Evolutionary conservation across 108 stramenopile species (phyloP), one percentile per base, ranked within the genome.

Genomic region (Stephanodiscus minutulus): DNA sequence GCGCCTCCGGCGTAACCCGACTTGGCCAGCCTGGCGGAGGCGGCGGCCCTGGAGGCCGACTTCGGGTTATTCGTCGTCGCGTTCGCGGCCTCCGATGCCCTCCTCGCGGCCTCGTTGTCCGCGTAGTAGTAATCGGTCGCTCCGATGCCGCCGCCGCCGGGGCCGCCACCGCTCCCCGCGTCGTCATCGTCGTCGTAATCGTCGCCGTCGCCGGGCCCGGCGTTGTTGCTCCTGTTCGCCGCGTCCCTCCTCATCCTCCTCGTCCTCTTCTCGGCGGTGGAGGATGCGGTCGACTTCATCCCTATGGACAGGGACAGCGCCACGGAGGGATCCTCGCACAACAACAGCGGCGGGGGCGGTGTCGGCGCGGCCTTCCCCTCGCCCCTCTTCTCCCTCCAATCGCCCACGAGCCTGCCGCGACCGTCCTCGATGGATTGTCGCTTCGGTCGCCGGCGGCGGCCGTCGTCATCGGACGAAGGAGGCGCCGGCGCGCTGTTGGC

Each of bases 301-400:
- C 66, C 66, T 37, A 68, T 56, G 25, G 73, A 64, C 18, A 73
- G 33, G 7, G 63, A 33, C 44, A 73, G 21, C 15, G 57, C 44
- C 29, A 65, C 73, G 10, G 56, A 65, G 6, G 73, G 73, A 73
- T 73, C 73, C 22, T 73, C 73, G 43, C 73, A 73, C 22, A 4
- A 33, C n/a, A 17, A 39, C 12, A 61, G 1, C 28, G 22, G 12
- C 27, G 54, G 5, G 27, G 25, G 28, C n/a, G 35, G 2, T 37
- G 57, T 0, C 15, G 47, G 35, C 22, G 56, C 12, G 11, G 43
- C 21, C 44, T 13, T 50, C 35, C 1, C 50, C 22, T 62, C 43
- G 2, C 12, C 31, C 7, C 53, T 74, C 57, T 49, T 46, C 25
- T 73, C 73, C n/a, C 59, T 66, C 74, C 74, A 74, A 55, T 64